A percentile compares a stretch with the other conserved stretches of the same genome.
phyloP scores from a whole-genome alignment of 1,284 basidiomycete species.

The Termitomyces sp. region DNA sequence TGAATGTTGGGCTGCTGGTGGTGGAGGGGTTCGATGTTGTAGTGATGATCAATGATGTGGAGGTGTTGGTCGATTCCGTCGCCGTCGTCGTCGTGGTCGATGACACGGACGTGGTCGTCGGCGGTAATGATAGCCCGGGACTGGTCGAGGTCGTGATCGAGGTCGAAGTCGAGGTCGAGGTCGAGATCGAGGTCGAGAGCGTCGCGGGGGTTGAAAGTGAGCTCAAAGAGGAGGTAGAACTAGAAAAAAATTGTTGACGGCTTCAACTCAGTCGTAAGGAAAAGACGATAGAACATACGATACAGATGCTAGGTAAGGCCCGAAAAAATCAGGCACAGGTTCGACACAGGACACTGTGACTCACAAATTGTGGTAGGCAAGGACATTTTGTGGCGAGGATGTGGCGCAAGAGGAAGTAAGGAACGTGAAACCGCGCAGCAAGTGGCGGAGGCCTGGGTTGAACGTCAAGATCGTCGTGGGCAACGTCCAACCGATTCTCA shows the following conservation, averaged over 20 bases:
- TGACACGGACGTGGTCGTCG: neutral
- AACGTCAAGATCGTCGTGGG: neutral
- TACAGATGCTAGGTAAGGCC: neutral
- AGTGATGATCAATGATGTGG: neutral
- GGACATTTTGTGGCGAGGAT: neutral
- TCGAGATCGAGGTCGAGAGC: constrained; percentile 4
- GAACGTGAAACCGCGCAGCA: neutral
- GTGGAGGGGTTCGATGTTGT: neutral
- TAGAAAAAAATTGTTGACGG: neutral
- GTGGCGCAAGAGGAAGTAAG: neutral
- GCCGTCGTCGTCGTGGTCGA: neutral
- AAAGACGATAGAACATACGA: neutral
- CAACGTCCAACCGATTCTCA: neutral
- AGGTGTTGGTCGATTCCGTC: neutral
- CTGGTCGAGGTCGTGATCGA: neutral
- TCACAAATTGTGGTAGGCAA: neutral
- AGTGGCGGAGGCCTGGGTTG: neutral
- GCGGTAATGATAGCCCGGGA: neutral
- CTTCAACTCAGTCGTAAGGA: neutral
- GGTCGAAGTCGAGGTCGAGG: neutral
- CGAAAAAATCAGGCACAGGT: neutral
- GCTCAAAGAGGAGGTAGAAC: neutral
- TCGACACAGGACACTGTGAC: neutral
- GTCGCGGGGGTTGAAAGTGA: neutral
- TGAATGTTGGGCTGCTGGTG: neutral